These are phyloP conservation scores for Fusarium austroafricanum DNA, from an alignment of 2,329 filamentous ascomycete genomes.

Conservation along the genomic window DNA sequence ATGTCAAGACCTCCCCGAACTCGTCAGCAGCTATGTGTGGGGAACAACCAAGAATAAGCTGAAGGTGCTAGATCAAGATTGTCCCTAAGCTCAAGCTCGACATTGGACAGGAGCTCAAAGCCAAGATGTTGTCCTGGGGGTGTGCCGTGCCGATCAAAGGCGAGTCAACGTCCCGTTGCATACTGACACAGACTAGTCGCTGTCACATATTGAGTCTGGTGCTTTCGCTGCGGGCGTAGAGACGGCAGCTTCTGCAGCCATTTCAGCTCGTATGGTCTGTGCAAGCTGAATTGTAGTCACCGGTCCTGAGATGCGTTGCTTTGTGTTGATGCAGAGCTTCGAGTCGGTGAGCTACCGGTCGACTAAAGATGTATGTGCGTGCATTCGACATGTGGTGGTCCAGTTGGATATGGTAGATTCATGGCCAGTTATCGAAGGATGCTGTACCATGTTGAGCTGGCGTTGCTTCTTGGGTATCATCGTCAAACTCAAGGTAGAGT, in stretches of 20 bases:
- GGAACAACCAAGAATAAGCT: constrained; percentile 1
- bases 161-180: constrained; percentile 3
- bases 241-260: constrained; percentile 12
- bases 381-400: constrained; percentile 1
- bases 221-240: constrained; percentile 14
- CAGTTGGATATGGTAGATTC: constrained; percentile 11
- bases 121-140: constrained; percentile 1
- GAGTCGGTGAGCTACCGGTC: not conserved
- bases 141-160: constrained; percentile 20
- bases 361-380: not conserved
- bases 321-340: constrained; percentile 4
- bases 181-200: constrained; percentile 12
- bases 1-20: constrained; percentile 3
- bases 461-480: not conserved
- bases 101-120: constrained; percentile 9
- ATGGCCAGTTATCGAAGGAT: not conserved
- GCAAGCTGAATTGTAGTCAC: constrained; percentile 15
- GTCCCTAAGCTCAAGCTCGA: constrained; percentile 3
- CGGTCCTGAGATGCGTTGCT: constrained; percentile 4
- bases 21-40: constrained; percentile 18
- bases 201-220: not conserved
- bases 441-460: not conserved
- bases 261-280: constrained; percentile 7
- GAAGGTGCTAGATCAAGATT: constrained; percentile 2
- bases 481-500: not conserved